These are phyloP conservation scores for Ensete ventricosum DNA, from an alignment of 176 grass and related monocot species.

Conservation along the genomic window DNA sequence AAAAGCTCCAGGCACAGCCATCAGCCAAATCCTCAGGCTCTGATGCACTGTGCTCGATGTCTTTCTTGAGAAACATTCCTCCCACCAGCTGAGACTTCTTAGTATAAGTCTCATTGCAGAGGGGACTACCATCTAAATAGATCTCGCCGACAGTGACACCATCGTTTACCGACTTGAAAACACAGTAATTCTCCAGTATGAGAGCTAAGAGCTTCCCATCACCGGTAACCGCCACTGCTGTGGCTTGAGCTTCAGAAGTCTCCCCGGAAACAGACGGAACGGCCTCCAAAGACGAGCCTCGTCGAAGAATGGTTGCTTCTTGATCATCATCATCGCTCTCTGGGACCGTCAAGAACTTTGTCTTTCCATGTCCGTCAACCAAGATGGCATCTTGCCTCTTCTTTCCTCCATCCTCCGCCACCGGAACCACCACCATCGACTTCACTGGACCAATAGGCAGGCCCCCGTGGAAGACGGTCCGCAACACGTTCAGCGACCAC, in stretches of 20 bases:
- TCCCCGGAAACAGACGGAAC: constrained; percentile 16
- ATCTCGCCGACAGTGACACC: constrained; percentile 51
- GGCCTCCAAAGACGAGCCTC: constrained; percentile 22
- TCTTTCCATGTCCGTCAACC: constrained; percentile 46
- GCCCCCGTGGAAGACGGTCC: constrained; percentile 53
- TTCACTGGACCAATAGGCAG: constrained; percentile 39
- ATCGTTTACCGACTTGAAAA: constrained; percentile 56
- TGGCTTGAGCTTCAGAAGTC: constrained; percentile 23
- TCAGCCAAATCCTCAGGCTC: constrained; percentile 17
- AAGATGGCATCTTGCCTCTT: constrained; percentile 37
- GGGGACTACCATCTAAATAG: constrained; percentile 27
- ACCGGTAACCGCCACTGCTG: constrained; percentile 36
- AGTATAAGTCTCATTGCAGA: constrained; percentile 30
- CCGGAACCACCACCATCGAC: constrained; percentile 26
- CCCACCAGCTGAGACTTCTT: constrained; percentile 35
- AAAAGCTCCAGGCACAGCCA: constrained; percentile 33
- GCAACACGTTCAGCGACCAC: constrained; percentile 50
- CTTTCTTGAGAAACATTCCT: constrained; percentile 35
- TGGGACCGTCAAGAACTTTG: constrained; percentile 32
- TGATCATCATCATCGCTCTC: constrained; percentile 28
- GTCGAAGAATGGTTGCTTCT: constrained; percentile 9
- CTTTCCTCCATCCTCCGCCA: neutral
- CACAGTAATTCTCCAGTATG: constrained; percentile 45
- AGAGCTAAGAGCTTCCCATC: constrained; percentile 61
- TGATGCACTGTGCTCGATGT: constrained; percentile 3